Evolutionary conservation across 352 stramenopile genomes (phyloP), one percentile per base, ranked within the genome.

Genomic region (Phytopythium ostracodes): DNA sequence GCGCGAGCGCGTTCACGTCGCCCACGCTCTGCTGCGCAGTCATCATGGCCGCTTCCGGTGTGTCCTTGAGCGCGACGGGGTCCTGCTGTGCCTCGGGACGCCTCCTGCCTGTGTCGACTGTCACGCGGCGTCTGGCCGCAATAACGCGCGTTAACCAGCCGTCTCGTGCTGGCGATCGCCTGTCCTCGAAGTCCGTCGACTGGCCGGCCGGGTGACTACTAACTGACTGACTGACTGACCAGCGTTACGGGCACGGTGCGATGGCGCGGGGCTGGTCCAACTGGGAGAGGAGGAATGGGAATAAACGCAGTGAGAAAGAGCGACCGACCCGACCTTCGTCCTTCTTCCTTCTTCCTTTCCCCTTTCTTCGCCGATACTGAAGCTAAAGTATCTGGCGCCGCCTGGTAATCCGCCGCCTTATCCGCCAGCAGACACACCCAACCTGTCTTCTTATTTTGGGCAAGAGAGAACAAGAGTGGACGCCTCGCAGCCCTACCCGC

Each of bases 21-120:
- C 71, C 72, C 35, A 72, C 67, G 59, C 72, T 79, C 60, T 79
- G 76, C 70, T 87, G 75, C 46, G 77, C 66, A 35, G 77, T 84
- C 77, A 87, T 87, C 77, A 87, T 87, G 52, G 65, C 75, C 42
- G 38, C 35, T 29, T 46, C 11, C 47, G 15, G n/a, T 24, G 42
- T 47, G 25, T 7, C 2, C 14, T 24, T 29, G 55, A 18, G 17
- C n/a, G 29, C 35, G 36, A 29, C 7, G 33, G 33, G 10, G 7
- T 38, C 33, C 33, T n/a, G 38, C 17, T 6, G 15, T 44, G n/a
- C n/a, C 4, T 8, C 15, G 38, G 15, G 18, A 17, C 38, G 38
- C 12, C 38, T 44, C 15, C 8, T n/a, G 38, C 15, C 8, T n/a
- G 38, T 44, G 38, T n/a, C 36, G 35, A 15, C 53, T 49, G 53